Evolutionary conservation across 352 stramenopile species (phyloP), one percentile per base, ranked within the genome.

Genomic region (Globisporangium solare): DNA sequence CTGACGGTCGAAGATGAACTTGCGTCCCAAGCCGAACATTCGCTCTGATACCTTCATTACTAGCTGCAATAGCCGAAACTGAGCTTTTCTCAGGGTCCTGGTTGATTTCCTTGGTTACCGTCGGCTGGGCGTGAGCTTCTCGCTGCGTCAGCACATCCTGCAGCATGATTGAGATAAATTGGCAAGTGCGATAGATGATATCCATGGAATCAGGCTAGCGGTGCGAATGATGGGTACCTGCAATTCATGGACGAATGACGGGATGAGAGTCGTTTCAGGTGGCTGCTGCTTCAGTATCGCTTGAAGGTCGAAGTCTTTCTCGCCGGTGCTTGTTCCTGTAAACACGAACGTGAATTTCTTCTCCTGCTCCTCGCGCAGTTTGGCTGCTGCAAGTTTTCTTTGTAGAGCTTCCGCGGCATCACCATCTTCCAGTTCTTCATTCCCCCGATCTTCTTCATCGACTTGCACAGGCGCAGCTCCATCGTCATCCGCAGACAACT

Each of bases 301-400:
- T 43, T 73, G 52, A 21, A 90, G 64, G 51, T 90, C 80, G 42
- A 90, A 87, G 21, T 68, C 76, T 21, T 70, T 69, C 45, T 90
- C 76, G 43, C 77, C 80, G 2, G 72, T 90, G 54, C 80, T 90
- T 20, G 80, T 90, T n/a, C 75, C 80, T 18, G 75, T 88, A 54
- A 88, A 90, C 15, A 90, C 68, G 48, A 85, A 49, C 48, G 79
- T 76, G 48, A 42, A 50, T 27, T 45, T 64, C 15, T 21, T n/a
- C 27, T 58, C 40, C 2, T 46, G 35, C 11, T 49, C 18, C 27
- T 49, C 51, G 2, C 20, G 51, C 24, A 32, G 13, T 10, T 45
- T 37, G 41, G 32, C 46, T 35, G 31, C 42, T 7, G 51, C 51
- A 3, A 22, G n/a, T 45, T 37, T 47, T 5, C 10, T 31, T 35